phyloP scores from a whole-genome alignment of 2,329 filamentous ascomycete genomes.

The Moelleriella libera region DNA sequence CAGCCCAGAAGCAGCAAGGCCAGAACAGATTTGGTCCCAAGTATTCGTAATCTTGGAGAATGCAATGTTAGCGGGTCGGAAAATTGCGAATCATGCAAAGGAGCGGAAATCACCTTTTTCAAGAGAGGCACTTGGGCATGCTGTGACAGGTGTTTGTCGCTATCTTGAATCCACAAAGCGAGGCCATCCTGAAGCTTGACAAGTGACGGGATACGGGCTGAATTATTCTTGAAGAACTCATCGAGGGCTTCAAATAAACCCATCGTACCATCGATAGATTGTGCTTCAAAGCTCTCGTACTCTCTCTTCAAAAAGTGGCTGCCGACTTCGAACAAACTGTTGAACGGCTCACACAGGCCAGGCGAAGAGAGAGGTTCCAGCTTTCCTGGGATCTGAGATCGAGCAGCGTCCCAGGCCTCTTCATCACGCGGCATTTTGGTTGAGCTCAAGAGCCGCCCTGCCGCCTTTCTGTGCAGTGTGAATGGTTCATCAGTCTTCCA shows the following conservation, averaged over 20 bases:
- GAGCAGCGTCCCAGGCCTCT: conserved; percentile 50
- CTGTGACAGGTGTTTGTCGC: conserved; percentile 21
- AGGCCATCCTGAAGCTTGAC: conserved; percentile 44
- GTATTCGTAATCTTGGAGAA: conserved; percentile 10
- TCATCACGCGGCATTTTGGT: conserved; percentile 44
- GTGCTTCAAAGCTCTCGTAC: conserved; percentile 28
- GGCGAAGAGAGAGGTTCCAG: conserved; percentile 12
- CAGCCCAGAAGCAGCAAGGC: conserved; percentile 20
- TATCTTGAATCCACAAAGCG: conserved; percentile 49
- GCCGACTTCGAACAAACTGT: conserved; percentile 49
- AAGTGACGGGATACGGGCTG: background rate
- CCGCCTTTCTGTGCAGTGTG: conserved; percentile 8
- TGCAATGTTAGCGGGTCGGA: conserved; percentile 11
- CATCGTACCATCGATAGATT: conserved; percentile 10
- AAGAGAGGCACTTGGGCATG: conserved; percentile 25
- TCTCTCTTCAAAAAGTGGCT: conserved; percentile 34
- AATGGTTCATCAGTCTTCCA: no score
- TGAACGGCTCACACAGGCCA: conserved; percentile 48
- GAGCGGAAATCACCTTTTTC: background rate
- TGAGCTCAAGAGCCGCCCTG: conserved; percentile 21
- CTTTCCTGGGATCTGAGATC: conserved; percentile 47
- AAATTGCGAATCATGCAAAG: no score
- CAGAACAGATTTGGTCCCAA: conserved; percentile 33
- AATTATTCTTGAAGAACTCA: conserved; percentile 19
- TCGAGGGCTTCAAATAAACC: conserved; percentile 11